Conservation (phyloP, 2,329 filamentous ascomycete species). For the Fusarium sacchari region DNA sequence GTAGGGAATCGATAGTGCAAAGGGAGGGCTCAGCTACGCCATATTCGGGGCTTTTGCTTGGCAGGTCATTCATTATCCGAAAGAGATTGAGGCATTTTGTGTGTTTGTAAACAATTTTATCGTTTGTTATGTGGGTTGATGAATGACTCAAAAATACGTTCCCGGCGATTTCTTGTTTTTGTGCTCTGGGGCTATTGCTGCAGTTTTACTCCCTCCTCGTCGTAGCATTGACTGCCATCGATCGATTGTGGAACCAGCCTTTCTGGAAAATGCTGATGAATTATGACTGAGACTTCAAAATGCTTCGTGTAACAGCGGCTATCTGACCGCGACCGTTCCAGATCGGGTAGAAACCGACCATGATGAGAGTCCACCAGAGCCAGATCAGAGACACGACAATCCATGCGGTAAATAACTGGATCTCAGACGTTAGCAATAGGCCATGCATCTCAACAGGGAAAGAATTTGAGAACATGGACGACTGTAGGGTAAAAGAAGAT, state of each 20-base stretch:
- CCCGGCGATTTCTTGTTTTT: neutral
- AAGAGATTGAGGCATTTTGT: neutral
- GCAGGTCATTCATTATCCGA: neutral
- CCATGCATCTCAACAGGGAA: too few relatives aligned
- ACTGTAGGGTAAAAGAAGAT: neutral
- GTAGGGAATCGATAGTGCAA: neutral
- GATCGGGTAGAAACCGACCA: neutral
- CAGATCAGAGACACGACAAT: neutral
- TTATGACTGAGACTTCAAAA: neutral
- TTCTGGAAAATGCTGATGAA: neutral
- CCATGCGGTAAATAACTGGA: neutral
- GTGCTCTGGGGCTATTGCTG: rapidly evolving
- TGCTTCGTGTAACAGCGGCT: neutral
- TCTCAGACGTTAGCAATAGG: too few relatives aligned
- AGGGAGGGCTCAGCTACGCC: neutral
- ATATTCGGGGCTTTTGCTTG: neutral
- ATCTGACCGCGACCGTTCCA: neutral
- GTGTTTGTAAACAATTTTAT: neutral
- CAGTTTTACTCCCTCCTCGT: neutral
- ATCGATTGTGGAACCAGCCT: too few relatives aligned
- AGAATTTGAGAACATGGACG: too few relatives aligned
- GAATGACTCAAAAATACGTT: neutral
- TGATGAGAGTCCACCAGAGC: neutral
- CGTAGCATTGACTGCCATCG: neutral
- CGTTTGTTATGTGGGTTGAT: neutral